Conservation (phyloP, 1,284 basidiomycete genomes). For the Ustilago hordei region DNA sequence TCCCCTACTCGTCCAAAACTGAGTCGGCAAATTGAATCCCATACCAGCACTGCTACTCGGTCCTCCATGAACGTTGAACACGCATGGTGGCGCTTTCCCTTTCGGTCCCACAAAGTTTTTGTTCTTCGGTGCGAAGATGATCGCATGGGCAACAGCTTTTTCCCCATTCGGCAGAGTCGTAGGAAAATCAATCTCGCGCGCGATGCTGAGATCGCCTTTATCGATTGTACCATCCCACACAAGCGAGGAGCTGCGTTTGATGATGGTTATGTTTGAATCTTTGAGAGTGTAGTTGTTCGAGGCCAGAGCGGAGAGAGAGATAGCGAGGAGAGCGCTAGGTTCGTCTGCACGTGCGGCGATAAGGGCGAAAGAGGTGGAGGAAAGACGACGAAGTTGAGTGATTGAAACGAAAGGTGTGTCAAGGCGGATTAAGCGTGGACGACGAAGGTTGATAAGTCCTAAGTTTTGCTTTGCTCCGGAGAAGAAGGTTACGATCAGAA, state of each 20-base stretch:
- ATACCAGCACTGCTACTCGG: conserved; percentile 74
- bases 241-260: conserved; percentile 47
- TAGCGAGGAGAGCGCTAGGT: conserved; percentile 36
- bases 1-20: conserved; percentile 72
- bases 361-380: conserved; percentile 38
- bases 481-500: conserved; percentile 43
- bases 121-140: conserved; percentile 77
- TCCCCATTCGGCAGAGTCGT: conserved; percentile 53
- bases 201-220: conserved; percentile 37
- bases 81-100: conserved; percentile 76
- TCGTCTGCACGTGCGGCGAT: conserved; percentile 38
- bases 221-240: conserved; percentile 39
- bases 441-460: conserved; percentile 46
- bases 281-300: conserved; percentile 16
- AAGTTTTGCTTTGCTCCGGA: conserved; percentile 35
- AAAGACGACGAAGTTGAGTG: conserved; percentile 38
- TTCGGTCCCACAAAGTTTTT: conserved; percentile 73
- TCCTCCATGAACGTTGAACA: conserved; percentile 77
- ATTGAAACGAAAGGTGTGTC: conserved; percentile 38
- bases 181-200: conserved; percentile 58
- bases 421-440: conserved; percentile 37
- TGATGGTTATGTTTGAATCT: conserved; percentile 29
- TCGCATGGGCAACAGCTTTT: conserved; percentile 70
- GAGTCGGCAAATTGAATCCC: conserved; percentile 72
- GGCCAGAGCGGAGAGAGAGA: conserved; percentile 39